phyloP scores from a whole-genome alignment of 768 basidiomycete genomes.

The Gautieria morchelliformis region DNA sequence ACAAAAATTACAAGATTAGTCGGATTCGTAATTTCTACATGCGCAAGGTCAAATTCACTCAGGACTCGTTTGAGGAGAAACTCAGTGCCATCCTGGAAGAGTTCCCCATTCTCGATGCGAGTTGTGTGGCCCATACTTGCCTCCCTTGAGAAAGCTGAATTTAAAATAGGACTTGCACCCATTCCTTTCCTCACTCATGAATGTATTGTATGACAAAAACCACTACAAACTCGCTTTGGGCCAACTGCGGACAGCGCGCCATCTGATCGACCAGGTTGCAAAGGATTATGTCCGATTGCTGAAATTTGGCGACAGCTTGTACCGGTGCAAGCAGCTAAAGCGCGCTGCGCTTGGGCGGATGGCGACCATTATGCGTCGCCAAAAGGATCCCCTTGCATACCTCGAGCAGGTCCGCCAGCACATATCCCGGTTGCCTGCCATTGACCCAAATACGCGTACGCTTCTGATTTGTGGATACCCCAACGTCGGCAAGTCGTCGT shows the following conservation, averaged over 20 bases:
- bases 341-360: constrained; percentile 95
- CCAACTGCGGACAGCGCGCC: constrained; percentile 89
- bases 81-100: constrained; percentile 87
- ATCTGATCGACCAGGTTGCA: constrained; percentile 93
- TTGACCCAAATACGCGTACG: constrained; percentile 96
- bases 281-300: constrained; percentile 95
- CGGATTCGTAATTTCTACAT: constrained; percentile 97
- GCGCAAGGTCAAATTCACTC: constrained; percentile 99
- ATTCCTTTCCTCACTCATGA: constrained; percentile 90
- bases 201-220: constrained; percentile 99
- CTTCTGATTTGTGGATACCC: constrained; percentile 98
- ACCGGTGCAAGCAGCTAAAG: constrained; percentile 98
- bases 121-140: constrained; percentile 25
- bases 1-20: constrained; percentile 99
- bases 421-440: constrained; percentile 94
- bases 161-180: constrained; percentile 75
- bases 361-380: constrained; percentile 97
- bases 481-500: constrained; percentile 98
- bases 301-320: constrained; percentile 96
- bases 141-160: neutral
- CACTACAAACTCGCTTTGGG: constrained; percentile 99
- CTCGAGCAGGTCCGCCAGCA: constrained; percentile 99
- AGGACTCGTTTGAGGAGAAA: constrained; percentile 95
- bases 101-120: constrained; percentile 94
- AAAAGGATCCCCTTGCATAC: constrained; percentile 97